phyloP scores from a whole-genome alignment of 2,329 filamentous ascomycete species.

The Diplodia seriata region DNA sequence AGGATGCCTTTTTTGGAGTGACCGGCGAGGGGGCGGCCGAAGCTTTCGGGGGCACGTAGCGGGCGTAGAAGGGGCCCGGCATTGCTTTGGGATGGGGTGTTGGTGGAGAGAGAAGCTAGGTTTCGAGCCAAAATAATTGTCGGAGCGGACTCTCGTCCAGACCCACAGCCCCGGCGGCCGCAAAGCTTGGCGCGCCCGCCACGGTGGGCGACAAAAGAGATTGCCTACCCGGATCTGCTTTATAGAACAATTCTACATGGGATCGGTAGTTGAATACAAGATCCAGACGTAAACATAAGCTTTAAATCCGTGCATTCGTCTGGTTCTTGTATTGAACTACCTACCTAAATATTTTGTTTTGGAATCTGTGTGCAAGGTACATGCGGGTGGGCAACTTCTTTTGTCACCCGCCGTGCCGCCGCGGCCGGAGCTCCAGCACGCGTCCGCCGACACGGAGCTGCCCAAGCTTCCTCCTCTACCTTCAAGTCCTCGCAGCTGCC shows the following conservation, averaged over 20 bases:
- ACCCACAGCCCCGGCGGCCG: background rate
- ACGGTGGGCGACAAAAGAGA: no score
- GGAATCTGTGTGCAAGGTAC: no score
- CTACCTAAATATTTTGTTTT: no score
- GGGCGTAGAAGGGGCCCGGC: slow-evolving; percentile 56
- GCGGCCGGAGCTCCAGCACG: background rate
- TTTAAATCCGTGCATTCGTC: no score
- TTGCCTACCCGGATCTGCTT: no score
- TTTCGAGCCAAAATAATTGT: slow-evolving; percentile 23
- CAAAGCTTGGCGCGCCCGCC: slow-evolving; percentile 18
- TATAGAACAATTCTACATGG: no score
- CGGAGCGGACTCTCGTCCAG: slow-evolving; percentile 30
- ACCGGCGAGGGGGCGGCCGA: slow-evolving; percentile 25
- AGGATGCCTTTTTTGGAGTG: slow-evolving; percentile 34
- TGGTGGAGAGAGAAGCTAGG: slow-evolving; percentile 3
- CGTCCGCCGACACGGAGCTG: background rate
- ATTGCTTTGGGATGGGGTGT: slow-evolving; percentile 43
- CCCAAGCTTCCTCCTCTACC: slow-evolving; percentile 2
- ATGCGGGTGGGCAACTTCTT: no score
- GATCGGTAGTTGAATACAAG: no score
- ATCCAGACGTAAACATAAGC: no score
- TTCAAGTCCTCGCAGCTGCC: slow-evolving; percentile 18
- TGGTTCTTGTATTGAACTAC: no score
- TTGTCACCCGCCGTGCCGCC: background rate
- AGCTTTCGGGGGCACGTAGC: slow-evolving; percentile 54